A percentile compares a stretch with the other conserved stretches of the same genome.
These are phyloP conservation scores for Penicillium ochrochloron DNA, from an alignment of 495 filamentous ascomycete genomes.

Conservation along the genomic window DNA sequence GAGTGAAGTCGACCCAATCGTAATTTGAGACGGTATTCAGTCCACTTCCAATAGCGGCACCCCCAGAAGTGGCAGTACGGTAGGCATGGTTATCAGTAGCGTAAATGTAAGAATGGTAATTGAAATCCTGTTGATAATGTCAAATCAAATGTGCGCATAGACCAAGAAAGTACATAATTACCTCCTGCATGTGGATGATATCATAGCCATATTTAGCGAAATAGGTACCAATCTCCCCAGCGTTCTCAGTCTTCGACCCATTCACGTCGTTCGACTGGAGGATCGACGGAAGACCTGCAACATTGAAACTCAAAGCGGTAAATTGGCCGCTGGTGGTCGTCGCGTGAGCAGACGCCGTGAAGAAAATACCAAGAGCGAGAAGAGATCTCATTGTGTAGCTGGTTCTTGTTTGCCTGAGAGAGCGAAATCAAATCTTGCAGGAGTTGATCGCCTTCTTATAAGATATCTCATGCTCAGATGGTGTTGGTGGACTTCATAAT, in stretches of 20 bases:
- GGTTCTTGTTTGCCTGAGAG: background rate
- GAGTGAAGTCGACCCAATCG: conserved; percentile 57
- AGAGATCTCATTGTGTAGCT: conserved; percentile 12
- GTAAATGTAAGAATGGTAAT: conserved; percentile 65
- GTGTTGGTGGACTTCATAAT: conserved; percentile 3
- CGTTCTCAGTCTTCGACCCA: conserved; percentile 58
- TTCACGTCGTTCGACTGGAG: conserved; percentile 57
- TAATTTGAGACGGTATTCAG: conserved; percentile 64
- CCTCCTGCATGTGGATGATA: conserved; percentile 66
- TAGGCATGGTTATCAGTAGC: conserved; percentile 57
- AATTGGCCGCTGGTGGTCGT: conserved; percentile 40
- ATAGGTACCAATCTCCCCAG: conserved; percentile 50
- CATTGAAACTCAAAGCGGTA: conserved; percentile 61
- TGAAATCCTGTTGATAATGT: conserved; percentile 55
- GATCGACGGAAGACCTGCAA: conserved; percentile 61
- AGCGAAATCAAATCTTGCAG: background rate
- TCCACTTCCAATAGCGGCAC: conserved; percentile 62
- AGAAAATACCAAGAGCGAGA: conserved; percentile 5
- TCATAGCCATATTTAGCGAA: conserved; percentile 58
- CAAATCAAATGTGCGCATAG: background rate
- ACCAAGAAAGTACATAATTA: conserved; percentile 9
- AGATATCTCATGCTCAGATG: background rate
- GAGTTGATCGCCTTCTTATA: conserved; percentile 5
- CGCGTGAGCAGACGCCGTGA: conserved; percentile 17
- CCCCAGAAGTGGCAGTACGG: conserved; percentile 63